phyloP scores from a whole-genome alignment of 805 yeast genomes.

The Dipodascus albidus region DNA sequence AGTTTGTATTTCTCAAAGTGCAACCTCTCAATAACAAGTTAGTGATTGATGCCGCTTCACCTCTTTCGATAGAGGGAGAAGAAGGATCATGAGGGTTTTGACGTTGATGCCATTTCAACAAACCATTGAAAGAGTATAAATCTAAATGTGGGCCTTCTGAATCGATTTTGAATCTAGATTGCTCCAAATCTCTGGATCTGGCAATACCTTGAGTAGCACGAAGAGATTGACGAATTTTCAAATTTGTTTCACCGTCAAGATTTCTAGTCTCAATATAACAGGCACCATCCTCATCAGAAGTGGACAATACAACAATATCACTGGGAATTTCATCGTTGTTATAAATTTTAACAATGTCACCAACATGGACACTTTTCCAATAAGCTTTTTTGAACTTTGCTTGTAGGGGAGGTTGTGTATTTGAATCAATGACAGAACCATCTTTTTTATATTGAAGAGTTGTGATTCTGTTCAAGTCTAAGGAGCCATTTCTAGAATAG shows the following conservation, averaged over 20 bases:
- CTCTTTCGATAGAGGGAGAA: conserved; percentile 18
- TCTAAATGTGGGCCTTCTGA: conserved; percentile 60
- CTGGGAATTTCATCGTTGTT: conserved; percentile 75
- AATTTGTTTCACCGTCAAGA: conserved; percentile 68
- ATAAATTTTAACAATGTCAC: conserved; percentile 58
- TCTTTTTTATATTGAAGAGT: background rate
- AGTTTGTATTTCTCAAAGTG: conserved; percentile 60
- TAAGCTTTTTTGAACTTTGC: conserved; percentile 40
- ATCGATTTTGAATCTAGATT: conserved; percentile 47
- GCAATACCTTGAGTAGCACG: conserved; percentile 46
- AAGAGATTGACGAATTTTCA: conserved; percentile 49
- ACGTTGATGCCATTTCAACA: conserved; percentile 37
- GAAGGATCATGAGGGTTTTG: conserved; percentile 22
- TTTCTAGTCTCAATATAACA: conserved; percentile 65
- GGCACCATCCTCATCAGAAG: conserved; percentile 62
- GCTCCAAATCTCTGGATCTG: conserved; percentile 48
- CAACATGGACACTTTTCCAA: conserved; percentile 72
- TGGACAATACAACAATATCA: conserved; percentile 54
- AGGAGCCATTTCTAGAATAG: background rate
- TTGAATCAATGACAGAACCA: conserved; percentile 19
- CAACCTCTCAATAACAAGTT: conserved; percentile 66
- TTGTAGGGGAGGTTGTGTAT: conserved; percentile 20
- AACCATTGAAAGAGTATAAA: conserved; percentile 57
- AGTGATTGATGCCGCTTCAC: conserved; percentile 52
- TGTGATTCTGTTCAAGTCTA: background rate